phyloP scores from a whole-genome alignment of 2,329 filamentous ascomycete species.

The Magnaporthiopsis incrustans region DNA sequence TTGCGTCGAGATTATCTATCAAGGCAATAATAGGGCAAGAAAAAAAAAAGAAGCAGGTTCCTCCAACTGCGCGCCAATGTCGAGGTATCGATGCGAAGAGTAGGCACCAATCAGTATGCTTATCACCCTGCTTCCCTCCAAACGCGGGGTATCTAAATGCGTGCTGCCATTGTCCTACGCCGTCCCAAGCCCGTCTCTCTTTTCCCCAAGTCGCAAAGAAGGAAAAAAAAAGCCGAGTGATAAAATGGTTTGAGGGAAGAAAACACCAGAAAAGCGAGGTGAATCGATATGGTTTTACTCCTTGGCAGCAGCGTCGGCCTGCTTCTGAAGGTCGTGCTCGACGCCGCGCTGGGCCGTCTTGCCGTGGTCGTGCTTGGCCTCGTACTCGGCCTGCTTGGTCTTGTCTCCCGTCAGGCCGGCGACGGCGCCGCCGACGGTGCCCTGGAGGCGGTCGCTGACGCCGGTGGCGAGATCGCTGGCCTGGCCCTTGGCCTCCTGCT shows the following conservation, averaged over 20 bases:
- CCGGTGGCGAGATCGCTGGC: conserved; percentile 66
- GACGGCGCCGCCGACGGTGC: conserved; percentile 58
- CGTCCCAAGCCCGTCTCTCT: background rate
- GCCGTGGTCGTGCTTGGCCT: conserved; percentile 67
- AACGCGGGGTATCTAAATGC: conserved; percentile 5
- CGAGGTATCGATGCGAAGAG: background rate
- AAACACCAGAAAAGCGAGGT: background rate
- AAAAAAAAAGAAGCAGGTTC: background rate
- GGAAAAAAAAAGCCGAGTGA: background rate
- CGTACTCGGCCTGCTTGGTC: conserved; percentile 54
- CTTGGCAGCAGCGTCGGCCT: conserved; percentile 41
- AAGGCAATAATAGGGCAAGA: background rate
- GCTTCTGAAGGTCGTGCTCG: conserved; percentile 72
- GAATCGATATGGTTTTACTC: too few relatives aligned
- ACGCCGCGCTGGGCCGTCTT: conserved; percentile 76
- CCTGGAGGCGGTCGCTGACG: conserved; percentile 56
- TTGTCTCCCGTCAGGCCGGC: conserved; percentile 67
- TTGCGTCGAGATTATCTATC: background rate
- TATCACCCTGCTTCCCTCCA: background rate
- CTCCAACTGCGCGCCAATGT: background rate
- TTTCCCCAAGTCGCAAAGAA: background rate
- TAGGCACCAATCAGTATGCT: background rate
- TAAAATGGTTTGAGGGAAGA: background rate
- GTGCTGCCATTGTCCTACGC: background rate
- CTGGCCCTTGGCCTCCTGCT: conserved; percentile 77